phyloP scores from a whole-genome alignment of 2,329 filamentous ascomycete species.

The Aspergillus texensis region DNA sequence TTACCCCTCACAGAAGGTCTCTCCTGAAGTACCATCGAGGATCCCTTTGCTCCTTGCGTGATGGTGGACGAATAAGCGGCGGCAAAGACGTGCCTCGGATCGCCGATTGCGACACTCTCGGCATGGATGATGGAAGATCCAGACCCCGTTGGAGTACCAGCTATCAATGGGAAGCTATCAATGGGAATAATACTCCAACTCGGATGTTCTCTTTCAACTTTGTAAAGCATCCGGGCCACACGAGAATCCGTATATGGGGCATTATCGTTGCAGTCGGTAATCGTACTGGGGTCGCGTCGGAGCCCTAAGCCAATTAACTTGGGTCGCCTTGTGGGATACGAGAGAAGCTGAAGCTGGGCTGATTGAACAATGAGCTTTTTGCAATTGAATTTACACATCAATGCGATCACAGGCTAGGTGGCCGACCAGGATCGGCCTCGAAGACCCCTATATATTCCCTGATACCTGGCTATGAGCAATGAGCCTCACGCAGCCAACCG shows the following conservation, averaged over 20 bases:
- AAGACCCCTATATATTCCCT: background rate
- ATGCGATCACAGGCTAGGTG: background rate
- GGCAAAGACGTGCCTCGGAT: background rate
- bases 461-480: background rate
- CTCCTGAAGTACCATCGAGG: background rate
- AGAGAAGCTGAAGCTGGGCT: background rate
- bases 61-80: background rate
- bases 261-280: background rate
- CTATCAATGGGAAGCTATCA: background rate
- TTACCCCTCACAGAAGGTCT: background rate
- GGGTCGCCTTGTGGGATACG: background rate
- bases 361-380: background rate
- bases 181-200: background rate
- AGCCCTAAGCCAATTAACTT: background rate
- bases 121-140: background rate
- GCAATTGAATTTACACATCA: background rate
- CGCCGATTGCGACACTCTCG: slow-evolving; percentile 1
- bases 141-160: background rate
- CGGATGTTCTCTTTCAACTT: background rate
- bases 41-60: background rate
- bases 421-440: background rate
- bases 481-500: background rate
- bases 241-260: background rate
- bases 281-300: background rate
- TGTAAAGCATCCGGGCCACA: background rate